Evolutionary conservation across 164 flowering plant species (phyloP).

Genomic region (Akebia trifoliata): DNA sequence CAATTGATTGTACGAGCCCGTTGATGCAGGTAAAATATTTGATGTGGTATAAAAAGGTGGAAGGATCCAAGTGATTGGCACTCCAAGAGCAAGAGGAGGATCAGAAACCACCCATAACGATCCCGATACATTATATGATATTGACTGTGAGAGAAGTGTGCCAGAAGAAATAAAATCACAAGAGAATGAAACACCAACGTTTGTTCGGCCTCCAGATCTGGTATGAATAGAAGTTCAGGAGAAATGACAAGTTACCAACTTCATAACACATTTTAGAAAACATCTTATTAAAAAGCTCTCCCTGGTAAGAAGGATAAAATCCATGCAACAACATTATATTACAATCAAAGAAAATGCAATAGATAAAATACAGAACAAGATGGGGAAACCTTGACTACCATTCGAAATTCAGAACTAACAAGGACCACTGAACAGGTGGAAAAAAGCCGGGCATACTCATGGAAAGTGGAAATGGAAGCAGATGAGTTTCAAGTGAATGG

Average conservation of each 20-base stretch:
- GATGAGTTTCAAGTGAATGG: no score
- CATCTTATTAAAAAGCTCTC: no score
- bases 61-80: slow-evolving; percentile 84
- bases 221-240: slow-evolving; percentile 9
- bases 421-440: no score
- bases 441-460: no score
- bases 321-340: neutral
- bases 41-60: slow-evolving; percentile 79
- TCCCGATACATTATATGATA: slow-evolving; percentile 53
- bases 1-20: slow-evolving; percentile 33
- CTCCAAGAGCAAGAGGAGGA: slow-evolving; percentile 91
- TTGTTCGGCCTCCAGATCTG: slow-evolving; percentile 75
- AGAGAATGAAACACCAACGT: slow-evolving; percentile 65
- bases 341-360: neutral
- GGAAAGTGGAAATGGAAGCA: no score
- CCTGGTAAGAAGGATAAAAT: slow-evolving; percentile 4
- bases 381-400: no score
- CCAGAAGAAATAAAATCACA: slow-evolving; percentile 61
- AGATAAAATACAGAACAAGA: neutral
- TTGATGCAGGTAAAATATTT: slow-evolving; percentile 58
- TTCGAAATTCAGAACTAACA: no score
- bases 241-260: neutral
- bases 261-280: neutral
- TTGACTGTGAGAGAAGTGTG: slow-evolving; percentile 36
- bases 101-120: slow-evolving; percentile 60